A percentile compares a stretch with the other conserved stretches of the same genome.
phyloP scores from a whole-genome alignment of 1,139 yeast genomes.

The Maudiozyma humilis region DNA sequence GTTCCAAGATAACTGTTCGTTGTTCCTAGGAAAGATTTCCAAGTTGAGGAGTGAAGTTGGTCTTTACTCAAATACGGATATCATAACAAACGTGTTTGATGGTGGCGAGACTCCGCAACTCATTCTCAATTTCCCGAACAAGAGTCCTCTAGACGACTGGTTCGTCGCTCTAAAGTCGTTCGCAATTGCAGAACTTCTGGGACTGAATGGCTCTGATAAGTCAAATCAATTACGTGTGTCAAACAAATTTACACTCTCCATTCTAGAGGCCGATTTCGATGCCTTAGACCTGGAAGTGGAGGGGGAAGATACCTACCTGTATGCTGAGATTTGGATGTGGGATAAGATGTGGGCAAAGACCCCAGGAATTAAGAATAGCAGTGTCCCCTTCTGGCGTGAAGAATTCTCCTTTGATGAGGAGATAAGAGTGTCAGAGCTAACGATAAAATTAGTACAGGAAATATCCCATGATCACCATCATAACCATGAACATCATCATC shows the following conservation, averaged over 20 bases:
- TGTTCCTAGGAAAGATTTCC: conserved; percentile 50
- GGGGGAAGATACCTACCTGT: conserved; percentile 36
- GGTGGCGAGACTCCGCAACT: conserved; percentile 1
- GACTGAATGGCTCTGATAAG: conserved; percentile 24
- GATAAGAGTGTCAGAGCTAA: conserved; percentile 45
- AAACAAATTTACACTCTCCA: conserved; percentile 46
- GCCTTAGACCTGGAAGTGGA: conserved; percentile 8
- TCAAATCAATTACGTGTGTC: conserved; percentile 40
- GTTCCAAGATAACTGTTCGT: conserved; percentile 49
- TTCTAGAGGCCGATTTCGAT: conserved; percentile 58
- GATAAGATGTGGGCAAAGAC: conserved; percentile 63
- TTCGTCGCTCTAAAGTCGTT: conserved; percentile 62
- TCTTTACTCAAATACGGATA: conserved; percentile 5
- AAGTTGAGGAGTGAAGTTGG: conserved; percentile 37
- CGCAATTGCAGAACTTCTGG: conserved; percentile 48
- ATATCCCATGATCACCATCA: not conserved
- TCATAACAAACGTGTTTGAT: not conserved
- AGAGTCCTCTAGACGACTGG: conserved; percentile 60
- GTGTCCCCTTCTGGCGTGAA: conserved; percentile 68
- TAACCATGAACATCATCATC: not conserved
- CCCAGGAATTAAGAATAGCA: conserved; percentile 43
- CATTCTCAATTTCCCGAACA: conserved; percentile 3
- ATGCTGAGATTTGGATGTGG: conserved; percentile 61
- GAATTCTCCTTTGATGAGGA: conserved; percentile 50
- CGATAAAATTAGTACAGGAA: conserved; percentile 31